Base-by-base conservation (phyloP, 306 rosid genomes). In the Lotus japonicus region DNA sequence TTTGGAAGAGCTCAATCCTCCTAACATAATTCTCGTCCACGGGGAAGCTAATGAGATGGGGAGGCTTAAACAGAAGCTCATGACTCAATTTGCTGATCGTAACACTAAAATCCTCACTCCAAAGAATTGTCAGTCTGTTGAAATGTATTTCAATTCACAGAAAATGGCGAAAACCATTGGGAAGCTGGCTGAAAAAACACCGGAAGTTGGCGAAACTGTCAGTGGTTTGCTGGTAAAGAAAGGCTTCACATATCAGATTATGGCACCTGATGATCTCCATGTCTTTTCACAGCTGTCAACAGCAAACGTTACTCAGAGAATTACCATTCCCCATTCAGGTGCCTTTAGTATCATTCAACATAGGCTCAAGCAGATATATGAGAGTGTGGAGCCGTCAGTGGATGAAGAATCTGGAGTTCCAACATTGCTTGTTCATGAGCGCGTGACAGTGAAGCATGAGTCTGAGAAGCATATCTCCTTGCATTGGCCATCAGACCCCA, bases 41-140 rank as follows among this genome's bases (percentile, higher is more conserved):
- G 98, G 97, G 66, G 97, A 86, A 79, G 96, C 97, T 56, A 90
- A 90, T 68, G 97, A 90, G 77, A 92, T 92, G 98, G 98, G 94
- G 13, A 83, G 97, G 90, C 89, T 92, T 64, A 92, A 90, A 70
- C 97, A 92, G 88, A 92, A 90, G 84, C 98, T 90, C 21, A 60
- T 64, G 38, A 74, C 65, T 55, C 95, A 92, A 76, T 89, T 92
- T 79, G 84, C 88, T 12, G 98, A 89, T 64, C 85, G 98, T 13
- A 88, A 82, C 80, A 83, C 95, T 11, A 89, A 88, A 67, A 82
- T 92, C 77, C 88, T 90, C 21, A 92, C 95, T 53, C 98, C 98
- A 1, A 92, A 82, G 82, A 92, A 92, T 60, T 92, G 98, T 62
- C 97, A 88, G 73, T 88, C 98, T 14, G 89, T 92, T 73, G 91